Evolutionary conservation across 768 basidiomycete species (phyloP).

Genomic region (Agrocybe chaxingu): DNA sequence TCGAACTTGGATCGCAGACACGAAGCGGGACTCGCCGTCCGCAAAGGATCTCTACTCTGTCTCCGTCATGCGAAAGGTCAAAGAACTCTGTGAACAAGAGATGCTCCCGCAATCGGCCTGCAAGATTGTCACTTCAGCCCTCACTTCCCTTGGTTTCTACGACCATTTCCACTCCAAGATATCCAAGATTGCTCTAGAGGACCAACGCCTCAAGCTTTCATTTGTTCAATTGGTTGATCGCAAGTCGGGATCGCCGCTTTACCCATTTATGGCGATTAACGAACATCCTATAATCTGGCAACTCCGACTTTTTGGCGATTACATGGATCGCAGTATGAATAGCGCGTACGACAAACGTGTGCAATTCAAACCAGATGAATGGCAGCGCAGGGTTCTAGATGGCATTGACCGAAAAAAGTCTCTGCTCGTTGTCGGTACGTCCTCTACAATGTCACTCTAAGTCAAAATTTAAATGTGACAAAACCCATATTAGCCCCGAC

Average conservation of each 20-base stretch:
- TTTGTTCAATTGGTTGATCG: conserved; percentile 54
- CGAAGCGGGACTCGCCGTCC: conserved; percentile 28
- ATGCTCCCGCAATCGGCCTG: conserved; percentile 32
- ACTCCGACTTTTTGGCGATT: conserved; percentile 64
- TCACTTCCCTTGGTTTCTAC: conserved; percentile 46
- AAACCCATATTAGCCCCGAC: conserved; percentile 48
- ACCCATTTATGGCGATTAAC: conserved; percentile 52
- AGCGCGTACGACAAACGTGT: conserved; percentile 55
- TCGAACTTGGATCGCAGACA: conserved; percentile 47
- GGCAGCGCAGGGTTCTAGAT: conserved; percentile 68
- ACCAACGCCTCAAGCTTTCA: conserved; percentile 41
- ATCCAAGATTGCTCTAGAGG: conserved; percentile 11
- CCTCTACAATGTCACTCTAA: background rate
- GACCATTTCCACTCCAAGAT: conserved; percentile 29
- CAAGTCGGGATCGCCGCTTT: conserved; percentile 32
- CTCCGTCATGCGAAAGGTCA: conserved; percentile 44
- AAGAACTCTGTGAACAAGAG: conserved; percentile 36
- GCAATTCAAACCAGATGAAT: conserved; percentile 63
- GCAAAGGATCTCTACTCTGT: conserved; percentile 46
- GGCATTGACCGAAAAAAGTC: conserved; percentile 57
- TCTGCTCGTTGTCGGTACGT: conserved; percentile 63
- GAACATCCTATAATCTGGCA: conserved; percentile 66
- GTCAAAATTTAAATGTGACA: background rate
- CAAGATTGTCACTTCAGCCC: conserved; percentile 34
- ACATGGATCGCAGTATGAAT: conserved; percentile 73